phyloP scores from a whole-genome alignment of 495 filamentous ascomycete species.

The Neurospora sp. region DNA sequence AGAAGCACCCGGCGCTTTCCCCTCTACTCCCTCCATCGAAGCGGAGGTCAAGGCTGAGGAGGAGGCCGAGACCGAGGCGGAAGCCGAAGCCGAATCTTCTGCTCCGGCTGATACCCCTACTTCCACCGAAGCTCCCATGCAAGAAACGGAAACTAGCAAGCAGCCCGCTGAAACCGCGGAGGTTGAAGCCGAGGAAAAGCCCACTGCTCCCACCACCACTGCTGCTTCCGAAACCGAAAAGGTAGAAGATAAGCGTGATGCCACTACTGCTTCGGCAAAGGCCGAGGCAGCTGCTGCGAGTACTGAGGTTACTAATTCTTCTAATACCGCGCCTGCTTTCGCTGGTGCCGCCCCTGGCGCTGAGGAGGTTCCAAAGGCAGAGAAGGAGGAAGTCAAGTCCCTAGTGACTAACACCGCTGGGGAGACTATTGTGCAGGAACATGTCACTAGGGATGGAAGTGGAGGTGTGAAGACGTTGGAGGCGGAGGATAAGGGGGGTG shows the following conservation, averaged over 20 bases:
- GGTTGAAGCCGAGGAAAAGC: too few species aligned
- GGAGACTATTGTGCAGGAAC: conserved; percentile 37
- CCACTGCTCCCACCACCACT: neutral
- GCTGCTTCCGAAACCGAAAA: neutral
- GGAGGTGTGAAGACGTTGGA: conserved; percentile 8
- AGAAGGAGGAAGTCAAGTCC: conserved; percentile 16
- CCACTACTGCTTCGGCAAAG: neutral
- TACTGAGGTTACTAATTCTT: neutral
- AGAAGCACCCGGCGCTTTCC: neutral
- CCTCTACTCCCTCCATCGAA: conserved; percentile 1
- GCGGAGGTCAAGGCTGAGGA: conserved; percentile 3
- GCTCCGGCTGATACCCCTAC: neutral
- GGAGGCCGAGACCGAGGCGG: neutral
- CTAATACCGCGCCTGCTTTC: neutral
- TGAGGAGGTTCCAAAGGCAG: neutral
- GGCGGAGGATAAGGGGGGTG: conserved; percentile 25
- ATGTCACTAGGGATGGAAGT: conserved; percentile 22
- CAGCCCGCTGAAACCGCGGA: too few species aligned
- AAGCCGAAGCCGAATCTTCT: neutral
- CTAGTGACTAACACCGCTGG: conserved; percentile 48
- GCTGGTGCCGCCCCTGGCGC: neutral
- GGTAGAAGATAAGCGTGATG: neutral
- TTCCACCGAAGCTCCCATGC: conserved; percentile 5
- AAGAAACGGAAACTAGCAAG: too few species aligned
- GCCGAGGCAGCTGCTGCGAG: neutral